Evolutionary conservation across 2,329 filamentous ascomycete genomes (phyloP).

Genomic region (Aspergillus pseudoviridinutans): DNA sequence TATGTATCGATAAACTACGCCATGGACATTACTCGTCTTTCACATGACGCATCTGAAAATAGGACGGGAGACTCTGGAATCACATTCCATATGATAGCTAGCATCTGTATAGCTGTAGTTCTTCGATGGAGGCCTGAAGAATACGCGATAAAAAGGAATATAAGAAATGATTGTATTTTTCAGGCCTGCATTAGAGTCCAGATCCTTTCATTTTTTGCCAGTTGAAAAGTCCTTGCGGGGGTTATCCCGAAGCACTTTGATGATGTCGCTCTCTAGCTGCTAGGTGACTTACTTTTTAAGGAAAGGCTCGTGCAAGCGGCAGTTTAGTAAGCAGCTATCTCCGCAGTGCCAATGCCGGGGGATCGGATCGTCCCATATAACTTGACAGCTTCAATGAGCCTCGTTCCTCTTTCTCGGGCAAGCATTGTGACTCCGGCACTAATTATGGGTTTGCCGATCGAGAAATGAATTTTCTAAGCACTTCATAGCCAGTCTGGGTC

Average conservation of each 20-base stretch:
- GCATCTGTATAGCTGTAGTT: neutral
- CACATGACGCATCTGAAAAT: no score
- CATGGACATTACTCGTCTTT: neutral
- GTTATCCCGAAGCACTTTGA: no score
- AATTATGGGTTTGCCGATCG: neutral
- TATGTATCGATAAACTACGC: neutral
- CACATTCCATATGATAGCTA: neutral
- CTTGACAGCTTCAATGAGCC: neutral
- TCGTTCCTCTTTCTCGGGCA: neutral
- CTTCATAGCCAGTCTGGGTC: neutral
- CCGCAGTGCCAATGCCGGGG: neutral
- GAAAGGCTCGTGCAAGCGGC: neutral
- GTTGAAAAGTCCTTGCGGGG: neutral
- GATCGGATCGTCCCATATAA: neutral
- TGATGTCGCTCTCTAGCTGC: no score
- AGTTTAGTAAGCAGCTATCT: neutral
- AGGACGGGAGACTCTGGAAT: neutral
- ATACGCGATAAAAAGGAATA: neutral
- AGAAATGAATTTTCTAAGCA: neutral
- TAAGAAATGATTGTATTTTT: neutral
- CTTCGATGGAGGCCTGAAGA: neutral
- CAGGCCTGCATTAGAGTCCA: neutral
- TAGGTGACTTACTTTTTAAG: no score
- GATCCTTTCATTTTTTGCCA: neutral
- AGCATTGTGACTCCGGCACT: neutral